Percentiles rank a stretch among this genome's conserved stretches.
Evolutionary conservation across 495 filamentous ascomycete species (phyloP).

Genomic region (Neurospora sp.): DNA sequence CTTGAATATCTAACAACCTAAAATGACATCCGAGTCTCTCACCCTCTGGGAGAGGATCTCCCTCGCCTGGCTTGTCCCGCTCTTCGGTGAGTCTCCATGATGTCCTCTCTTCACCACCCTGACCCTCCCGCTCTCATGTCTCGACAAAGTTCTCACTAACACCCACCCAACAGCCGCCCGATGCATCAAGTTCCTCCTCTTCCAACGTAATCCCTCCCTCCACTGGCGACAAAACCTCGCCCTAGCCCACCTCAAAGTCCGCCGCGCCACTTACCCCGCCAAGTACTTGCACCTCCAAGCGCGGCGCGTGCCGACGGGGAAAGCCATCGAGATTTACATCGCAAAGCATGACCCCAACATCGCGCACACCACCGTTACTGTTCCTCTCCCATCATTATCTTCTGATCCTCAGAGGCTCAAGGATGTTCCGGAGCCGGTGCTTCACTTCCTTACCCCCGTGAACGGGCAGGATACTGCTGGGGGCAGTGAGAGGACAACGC

Average conservation of each 20-base stretch:
- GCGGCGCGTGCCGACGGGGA: conserved; percentile 2
- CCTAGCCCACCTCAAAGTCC: conserved; percentile 3
- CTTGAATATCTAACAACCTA: no score
- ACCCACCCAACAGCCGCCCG: not conserved
- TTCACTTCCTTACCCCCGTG: conserved; percentile 4
- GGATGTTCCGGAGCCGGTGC: not conserved
- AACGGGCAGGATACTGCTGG: not conserved
- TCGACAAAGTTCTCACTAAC: not conserved
- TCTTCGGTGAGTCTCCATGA: not conserved
- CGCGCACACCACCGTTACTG: not conserved
- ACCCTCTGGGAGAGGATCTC: not conserved
- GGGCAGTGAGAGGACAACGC: not conserved
- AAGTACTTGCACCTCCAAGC: conserved; percentile 2
- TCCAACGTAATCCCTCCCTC: conserved; percentile 1
- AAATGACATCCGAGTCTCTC: no score
- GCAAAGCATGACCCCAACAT: not conserved
- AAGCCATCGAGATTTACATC: conserved; percentile 2
- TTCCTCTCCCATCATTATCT: not conserved
- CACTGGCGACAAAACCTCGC: conserved; percentile 14
- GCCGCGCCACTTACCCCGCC: conserved; percentile 4
- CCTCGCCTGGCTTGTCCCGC: not conserved
- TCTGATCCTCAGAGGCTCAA: not conserved
- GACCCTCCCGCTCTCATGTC: not conserved
- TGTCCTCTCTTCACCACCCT: not conserved
- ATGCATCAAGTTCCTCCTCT: not conserved